These are phyloP conservation scores for Neonothopanus nambi DNA, from an alignment of 1,284 basidiomycete genomes.

Conservation along the genomic window DNA sequence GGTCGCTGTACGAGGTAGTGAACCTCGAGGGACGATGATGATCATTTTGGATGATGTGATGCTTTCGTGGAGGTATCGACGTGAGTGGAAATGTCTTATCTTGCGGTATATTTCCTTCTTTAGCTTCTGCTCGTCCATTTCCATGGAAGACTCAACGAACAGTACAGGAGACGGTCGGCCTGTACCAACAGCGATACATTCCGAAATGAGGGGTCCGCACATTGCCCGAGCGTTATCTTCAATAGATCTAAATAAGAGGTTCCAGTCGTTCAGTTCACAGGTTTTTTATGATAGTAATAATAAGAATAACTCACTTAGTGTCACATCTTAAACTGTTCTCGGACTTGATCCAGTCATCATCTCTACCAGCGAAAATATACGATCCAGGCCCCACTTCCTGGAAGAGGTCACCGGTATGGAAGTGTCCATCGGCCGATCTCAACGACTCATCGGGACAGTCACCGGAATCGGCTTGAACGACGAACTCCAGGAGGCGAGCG, in stretches of 20 bases:
- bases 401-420: slow-evolving; percentile 63
- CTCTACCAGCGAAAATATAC: slow-evolving; percentile 54
- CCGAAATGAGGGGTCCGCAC: slow-evolving; percentile 54
- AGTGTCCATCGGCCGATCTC: slow-evolving; percentile 51
- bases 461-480: slow-evolving; percentile 49
- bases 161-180: slow-evolving; percentile 64
- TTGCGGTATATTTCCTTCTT: slow-evolving; percentile 66
- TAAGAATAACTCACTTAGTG: slow-evolving; percentile 43
- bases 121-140: slow-evolving; percentile 52
- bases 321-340: slow-evolving; percentile 56
- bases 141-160: slow-evolving; percentile 54
- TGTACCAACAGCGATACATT: slow-evolving; percentile 66
- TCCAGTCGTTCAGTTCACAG: background rate
- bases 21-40: slow-evolving; percentile 54
- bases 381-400: slow-evolving; percentile 45
- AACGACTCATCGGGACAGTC: slow-evolving; percentile 52
- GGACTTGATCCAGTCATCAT: slow-evolving; percentile 66
- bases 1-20: slow-evolving; percentile 66
- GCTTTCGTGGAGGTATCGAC: slow-evolving; percentile 70
- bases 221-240: slow-evolving; percentile 62
- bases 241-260: slow-evolving; percentile 45
- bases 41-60: slow-evolving; percentile 60
- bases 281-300: background rate
- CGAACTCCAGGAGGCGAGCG: slow-evolving; percentile 46
- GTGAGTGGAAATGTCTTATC: slow-evolving; percentile 61